Percentiles rank a stretch among this genome's conserved stretches.
phyloP scores from a whole-genome alignment of 2,329 filamentous ascomycete species.

The Scedosporium aurantiacum region DNA sequence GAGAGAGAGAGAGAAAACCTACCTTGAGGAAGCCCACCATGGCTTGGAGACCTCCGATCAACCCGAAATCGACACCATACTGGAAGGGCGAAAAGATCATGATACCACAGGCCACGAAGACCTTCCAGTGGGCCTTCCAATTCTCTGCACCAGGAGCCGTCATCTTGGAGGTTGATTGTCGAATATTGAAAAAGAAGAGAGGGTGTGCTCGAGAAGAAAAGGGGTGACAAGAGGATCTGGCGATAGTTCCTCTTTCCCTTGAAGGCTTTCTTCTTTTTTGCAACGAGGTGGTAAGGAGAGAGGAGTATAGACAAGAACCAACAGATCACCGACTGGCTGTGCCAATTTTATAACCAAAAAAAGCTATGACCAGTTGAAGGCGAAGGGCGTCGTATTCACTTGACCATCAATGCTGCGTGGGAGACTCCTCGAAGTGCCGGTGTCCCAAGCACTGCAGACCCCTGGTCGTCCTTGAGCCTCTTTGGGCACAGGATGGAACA shows the following conservation, averaged over 20 bases:
- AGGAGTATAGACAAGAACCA: no score
- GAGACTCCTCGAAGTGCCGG: no score
- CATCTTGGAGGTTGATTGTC: slow-evolving; percentile 4
- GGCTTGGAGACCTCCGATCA: slow-evolving; percentile 38
- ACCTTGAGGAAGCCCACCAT: slow-evolving; percentile 35
- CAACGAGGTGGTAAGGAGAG: no score
- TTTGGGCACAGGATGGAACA: neutral
- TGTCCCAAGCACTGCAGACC: no score
- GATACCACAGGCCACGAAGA: slow-evolving; percentile 33
- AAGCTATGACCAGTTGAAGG: no score
- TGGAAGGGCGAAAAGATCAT: slow-evolving; percentile 26
- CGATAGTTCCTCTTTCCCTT: no score
- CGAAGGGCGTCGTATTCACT: no score
- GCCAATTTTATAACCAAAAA: no score
- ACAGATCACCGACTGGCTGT: no score
- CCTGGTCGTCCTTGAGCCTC: neutral
- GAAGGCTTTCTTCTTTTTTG: no score
- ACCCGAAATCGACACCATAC: slow-evolving; percentile 39
- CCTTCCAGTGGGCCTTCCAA: slow-evolving; percentile 32
- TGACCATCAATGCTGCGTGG: no score
- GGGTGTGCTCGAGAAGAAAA: neutral
- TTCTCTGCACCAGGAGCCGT: slow-evolving; percentile 10
- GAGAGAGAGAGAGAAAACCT: neutral
- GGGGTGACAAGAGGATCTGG: no score
- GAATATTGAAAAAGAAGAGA: neutral